Evolutionary conservation across 1,139 yeast genomes (phyloP), one percentile per base, ranked within the genome.

Genomic region (Kluyveromyces sp.): DNA sequence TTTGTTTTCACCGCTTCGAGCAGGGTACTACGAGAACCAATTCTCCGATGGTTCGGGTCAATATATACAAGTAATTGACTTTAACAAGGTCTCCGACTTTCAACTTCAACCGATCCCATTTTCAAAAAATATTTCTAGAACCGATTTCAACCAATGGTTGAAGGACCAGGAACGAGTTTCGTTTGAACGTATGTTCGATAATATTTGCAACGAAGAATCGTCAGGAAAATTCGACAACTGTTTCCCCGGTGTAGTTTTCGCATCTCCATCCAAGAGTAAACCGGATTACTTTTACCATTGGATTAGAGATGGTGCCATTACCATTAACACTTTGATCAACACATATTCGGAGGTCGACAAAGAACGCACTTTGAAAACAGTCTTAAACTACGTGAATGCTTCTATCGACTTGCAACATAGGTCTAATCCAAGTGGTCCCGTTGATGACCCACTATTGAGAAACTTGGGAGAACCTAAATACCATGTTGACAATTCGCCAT

Each of bases 381-480:
- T 62, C 21, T 44, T 60, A 53, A 72, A 76, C 39, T 89, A 86
- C 58, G 72, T 89, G 42, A 72, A 71, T 47, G 79, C 80, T 51
- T 74, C 81, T 33, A 71, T 71, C 48, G 56, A 65, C 35, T 66
- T 88, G 47, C 97, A 90, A 65, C 70, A 90, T 48, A 64, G 75
- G 2, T 68, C 72, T 41, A 90, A 88, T 60, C 78, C 75, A 34
- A 80, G 89, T 21, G 97, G 97, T 0, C 62, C 67, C 1, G 81
- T 81, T 60, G 46, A 47, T 7, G 73, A 70, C 46, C 45, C 53
- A 21, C 45, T 45, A 7, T 64, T 72, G 47, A 61, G 68, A 38
- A 89, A 89, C 2, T 71, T 90, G 34, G 97, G 97, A 1, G 97
- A 90, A 61, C 97, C 97, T 3, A 90, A 90, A 62, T 89, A 84